These are phyloP conservation scores for Fulvia fulva DNA, from an alignment of 2,329 filamentous ascomycete species.

Conservation along the genomic window DNA sequence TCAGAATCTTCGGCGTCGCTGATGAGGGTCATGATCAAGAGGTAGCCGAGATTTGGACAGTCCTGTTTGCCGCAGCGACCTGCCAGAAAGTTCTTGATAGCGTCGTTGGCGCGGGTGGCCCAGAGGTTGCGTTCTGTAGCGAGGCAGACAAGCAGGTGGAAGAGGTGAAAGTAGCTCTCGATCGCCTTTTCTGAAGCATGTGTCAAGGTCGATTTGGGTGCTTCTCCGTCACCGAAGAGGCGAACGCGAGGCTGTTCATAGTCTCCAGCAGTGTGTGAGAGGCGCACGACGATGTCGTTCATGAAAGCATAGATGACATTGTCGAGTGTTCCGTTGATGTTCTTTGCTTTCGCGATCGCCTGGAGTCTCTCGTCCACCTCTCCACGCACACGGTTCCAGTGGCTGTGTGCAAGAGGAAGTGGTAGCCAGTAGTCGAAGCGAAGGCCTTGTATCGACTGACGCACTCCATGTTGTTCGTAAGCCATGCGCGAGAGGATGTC, in stretches of 20 bases:
- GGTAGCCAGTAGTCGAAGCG: slow-evolving; percentile 21
- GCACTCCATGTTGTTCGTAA: slow-evolving; percentile 11
- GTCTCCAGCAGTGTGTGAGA: slow-evolving; percentile 13
- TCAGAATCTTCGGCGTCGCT: slow-evolving; percentile 12
- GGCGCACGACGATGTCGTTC: slow-evolving; percentile 22
- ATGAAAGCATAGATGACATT: slow-evolving; percentile 23
- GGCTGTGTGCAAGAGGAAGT: slow-evolving; percentile 18
- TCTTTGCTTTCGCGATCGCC: slow-evolving; percentile 2
- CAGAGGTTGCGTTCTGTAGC: slow-evolving; percentile 15
- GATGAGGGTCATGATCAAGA: slow-evolving; percentile 23
- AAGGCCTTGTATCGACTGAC: slow-evolving; percentile 20
- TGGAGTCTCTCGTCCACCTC: slow-evolving; percentile 3
- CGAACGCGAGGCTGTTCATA: background rate
- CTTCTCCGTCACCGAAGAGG: background rate
- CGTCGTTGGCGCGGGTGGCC: slow-evolving; percentile 12
- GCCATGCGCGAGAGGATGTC: slow-evolving; percentile 22
- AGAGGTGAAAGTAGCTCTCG: slow-evolving; percentile 25
- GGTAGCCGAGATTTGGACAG: slow-evolving; percentile 21
- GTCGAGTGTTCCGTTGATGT: slow-evolving; percentile 8
- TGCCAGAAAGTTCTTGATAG: slow-evolving; percentile 15
- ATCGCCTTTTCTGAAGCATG: slow-evolving; percentile 23
- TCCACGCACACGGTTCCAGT: slow-evolving; percentile 18
- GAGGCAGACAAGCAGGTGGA: slow-evolving; percentile 23
- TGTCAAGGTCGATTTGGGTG: slow-evolving; percentile 17
- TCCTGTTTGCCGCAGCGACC: slow-evolving; percentile 17